Base-by-base conservation (phyloP, 1,284 basidiomycete genomes). In the Polyporus tsugae region DNA sequence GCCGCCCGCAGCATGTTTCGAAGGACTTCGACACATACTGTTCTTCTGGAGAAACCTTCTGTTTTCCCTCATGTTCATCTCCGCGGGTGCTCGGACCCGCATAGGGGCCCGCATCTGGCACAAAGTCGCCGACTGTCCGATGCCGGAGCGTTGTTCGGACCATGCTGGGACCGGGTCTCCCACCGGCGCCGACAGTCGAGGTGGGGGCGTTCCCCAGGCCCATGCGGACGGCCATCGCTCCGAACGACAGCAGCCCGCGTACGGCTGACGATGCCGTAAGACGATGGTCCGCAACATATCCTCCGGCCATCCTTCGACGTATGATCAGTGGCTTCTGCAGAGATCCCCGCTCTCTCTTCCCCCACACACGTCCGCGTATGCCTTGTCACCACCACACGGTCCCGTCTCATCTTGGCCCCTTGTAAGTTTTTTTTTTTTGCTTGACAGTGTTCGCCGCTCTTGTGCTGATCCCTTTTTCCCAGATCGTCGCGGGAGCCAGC, bases 1-100 rank as follows among this genome's bases (percentile, higher is more conserved):
- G 7, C 38, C 38, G 35, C 22, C 19, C 35, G 35, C 35, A n/a
- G 46, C 36, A 29, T 22, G 33, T 33, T 22, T 52, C 62, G 62
- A 63, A 63, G 46, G 11, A 13, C 62, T 39, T 63, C 62, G 46
- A 53, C 38, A 22, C 58, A 60, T 41, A 42, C 13, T 7, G 36
- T 4, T 22, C 22, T 38, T 60, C 38, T n/a, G n/a, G 22, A 17
- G 58, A 22, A 41, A 38, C 13, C 38, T 38, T 60, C 44, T 46
- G 22, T 36, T 65, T 60, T 59, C 55, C 41, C 55, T 35, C 22
- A 11, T 13, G 10, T n/a, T 35, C 44, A 65, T 52, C 44, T 60
- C 65, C 65, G 65, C 60, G 65, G 65, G 46, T 38, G n/a, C 22
- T 35, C 65, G 65, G 65, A 46, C 41, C 38, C 46, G 46, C 39